Percentiles rank a stretch among this genome's conserved stretches.
phyloP scores from a whole-genome alignment of 2,329 filamentous ascomycete genomes.

The Trichoderma koningii region DNA sequence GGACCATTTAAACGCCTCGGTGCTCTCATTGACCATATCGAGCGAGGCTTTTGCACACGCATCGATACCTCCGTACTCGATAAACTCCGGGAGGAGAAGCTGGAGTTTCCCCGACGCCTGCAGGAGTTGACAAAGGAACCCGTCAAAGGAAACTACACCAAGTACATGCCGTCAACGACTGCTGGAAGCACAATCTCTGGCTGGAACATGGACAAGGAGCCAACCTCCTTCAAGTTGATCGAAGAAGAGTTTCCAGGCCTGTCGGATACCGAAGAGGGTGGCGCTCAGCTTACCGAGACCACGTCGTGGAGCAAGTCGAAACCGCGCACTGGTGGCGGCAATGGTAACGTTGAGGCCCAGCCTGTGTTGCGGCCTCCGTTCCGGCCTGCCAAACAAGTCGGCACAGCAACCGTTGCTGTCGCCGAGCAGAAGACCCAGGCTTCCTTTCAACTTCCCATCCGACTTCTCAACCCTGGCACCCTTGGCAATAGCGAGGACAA shows the following conservation, averaged over 20 bases:
- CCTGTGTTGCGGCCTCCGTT: not conserved
- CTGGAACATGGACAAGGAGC: not conserved
- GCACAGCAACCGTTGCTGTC: not conserved
- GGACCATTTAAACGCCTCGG: constrained; percentile 43
- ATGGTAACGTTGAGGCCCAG: not conserved
- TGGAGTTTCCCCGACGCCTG: constrained; percentile 40
- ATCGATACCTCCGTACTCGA: constrained; percentile 42
- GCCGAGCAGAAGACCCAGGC: not conserved
- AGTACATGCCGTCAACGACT: constrained; percentile 32
- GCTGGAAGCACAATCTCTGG: not conserved
- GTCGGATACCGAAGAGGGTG: not conserved
- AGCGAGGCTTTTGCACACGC: constrained; percentile 43
- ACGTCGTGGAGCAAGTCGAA: not conserved
- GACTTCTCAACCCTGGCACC: not conserved
- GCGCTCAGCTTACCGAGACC: not conserved
- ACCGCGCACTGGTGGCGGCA: too few relatives aligned
- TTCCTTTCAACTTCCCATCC: not conserved
- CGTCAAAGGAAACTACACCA: constrained; percentile 36
- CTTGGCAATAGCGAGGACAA: not conserved
- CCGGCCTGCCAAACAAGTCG: not conserved
- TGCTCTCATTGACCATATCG: constrained; percentile 49
- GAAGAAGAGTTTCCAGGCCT: constrained; percentile 30
- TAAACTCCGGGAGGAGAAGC: constrained; percentile 41
- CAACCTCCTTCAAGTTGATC: constrained; percentile 21
- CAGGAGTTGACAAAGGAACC: constrained; percentile 34